Evolutionary conservation across 2,329 filamentous ascomycete genomes (phyloP).

Genomic region (Sarocladiaceae sp.): DNA sequence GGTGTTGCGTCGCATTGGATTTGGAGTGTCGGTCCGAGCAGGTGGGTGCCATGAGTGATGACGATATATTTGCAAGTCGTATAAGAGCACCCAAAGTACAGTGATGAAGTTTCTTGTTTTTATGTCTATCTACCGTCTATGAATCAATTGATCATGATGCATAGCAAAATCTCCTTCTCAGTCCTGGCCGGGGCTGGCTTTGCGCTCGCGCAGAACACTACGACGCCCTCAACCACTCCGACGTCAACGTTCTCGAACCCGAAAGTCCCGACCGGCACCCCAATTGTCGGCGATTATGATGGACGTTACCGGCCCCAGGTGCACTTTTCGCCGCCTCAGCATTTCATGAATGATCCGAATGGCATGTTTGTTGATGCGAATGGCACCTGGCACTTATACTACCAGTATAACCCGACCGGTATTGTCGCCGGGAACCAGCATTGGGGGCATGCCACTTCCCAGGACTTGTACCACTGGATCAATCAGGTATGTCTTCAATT

Average conservation of each 20-base stretch:
- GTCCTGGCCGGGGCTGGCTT: neutral
- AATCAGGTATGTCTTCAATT: constrained; percentile 34
- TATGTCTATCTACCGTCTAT: too few species aligned
- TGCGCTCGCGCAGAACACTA: neutral
- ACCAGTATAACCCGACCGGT: constrained; percentile 47
- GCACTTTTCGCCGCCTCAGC: constrained; percentile 49
- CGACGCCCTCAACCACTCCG: neutral
- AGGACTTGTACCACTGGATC: constrained; percentile 59
- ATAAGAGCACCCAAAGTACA: too few species aligned
- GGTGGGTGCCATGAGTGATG: too few species aligned
- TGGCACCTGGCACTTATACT: constrained; percentile 60
- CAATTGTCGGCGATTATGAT: constrained; percentile 20
- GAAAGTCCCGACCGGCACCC: constrained; percentile 18
- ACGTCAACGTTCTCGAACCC: constrained; percentile 11
- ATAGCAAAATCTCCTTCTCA: neutral
- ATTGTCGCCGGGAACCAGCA: constrained; percentile 55
- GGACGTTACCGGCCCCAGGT: constrained; percentile 43
- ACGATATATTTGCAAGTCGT: too few species aligned
- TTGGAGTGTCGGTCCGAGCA: too few species aligned
- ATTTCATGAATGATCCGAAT: constrained; percentile 61
- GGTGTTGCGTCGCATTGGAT: too few species aligned
- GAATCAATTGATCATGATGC: too few species aligned
- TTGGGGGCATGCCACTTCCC: constrained; percentile 63
- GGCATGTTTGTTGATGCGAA: constrained; percentile 56
- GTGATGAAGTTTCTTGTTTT: too few species aligned